These are phyloP conservation scores for Aspergillus ochraceus DNA, from an alignment of 2,329 filamentous ascomycete genomes.

Conservation along the genomic window DNA sequence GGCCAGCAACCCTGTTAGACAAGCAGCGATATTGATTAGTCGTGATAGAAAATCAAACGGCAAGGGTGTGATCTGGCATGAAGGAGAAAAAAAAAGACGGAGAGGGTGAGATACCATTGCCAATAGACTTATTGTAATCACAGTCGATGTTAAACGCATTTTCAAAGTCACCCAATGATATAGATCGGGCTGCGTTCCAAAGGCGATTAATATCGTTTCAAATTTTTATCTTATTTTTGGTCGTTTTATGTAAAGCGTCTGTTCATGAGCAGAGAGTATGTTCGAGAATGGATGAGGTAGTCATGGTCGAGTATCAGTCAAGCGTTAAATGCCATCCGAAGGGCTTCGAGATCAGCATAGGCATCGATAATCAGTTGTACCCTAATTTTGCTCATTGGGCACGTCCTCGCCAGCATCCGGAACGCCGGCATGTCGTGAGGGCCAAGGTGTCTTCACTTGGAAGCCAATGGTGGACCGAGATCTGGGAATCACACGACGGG, in stretches of 20 bases:
- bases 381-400: not conserved
- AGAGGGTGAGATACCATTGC: not conserved
- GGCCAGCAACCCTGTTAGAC: too few relatives aligned
- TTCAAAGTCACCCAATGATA: not conserved
- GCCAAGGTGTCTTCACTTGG: not conserved
- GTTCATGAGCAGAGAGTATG: not conserved
- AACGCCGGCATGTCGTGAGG: not conserved
- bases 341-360: not conserved
- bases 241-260: not conserved
- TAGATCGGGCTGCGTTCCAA: not conserved
- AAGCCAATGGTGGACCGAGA: not conserved
- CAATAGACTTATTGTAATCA: not conserved
- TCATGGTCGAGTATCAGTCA: not conserved
- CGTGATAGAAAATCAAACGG: too few relatives aligned
- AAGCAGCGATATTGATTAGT: too few relatives aligned
- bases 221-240: not conserved
- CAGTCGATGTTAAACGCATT: not conserved
- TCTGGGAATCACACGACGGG: not conserved
- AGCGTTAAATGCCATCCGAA: not conserved
- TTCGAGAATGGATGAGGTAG: not conserved
- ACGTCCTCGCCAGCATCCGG: not conserved
- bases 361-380: not conserved
- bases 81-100: too few relatives aligned
- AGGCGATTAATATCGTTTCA: not conserved
- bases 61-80: too few relatives aligned